phyloP scores from a whole-genome alignment of 345 rosid species.

The Acer yangbiense region DNA sequence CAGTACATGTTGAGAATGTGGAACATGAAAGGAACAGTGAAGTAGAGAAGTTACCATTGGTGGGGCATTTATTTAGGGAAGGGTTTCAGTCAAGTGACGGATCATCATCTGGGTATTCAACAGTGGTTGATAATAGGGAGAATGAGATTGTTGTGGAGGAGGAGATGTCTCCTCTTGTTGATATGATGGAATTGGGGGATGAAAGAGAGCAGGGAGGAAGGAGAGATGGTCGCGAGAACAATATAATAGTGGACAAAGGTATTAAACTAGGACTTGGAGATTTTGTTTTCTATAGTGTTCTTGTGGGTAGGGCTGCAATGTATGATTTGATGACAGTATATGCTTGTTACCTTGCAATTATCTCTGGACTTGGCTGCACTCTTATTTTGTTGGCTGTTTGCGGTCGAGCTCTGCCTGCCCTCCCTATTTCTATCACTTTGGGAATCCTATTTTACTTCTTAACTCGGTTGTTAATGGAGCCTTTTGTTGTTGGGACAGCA shows the following conservation, averaged over 20 bases:
- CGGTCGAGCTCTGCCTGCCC: constrained; percentile 89
- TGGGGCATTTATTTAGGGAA: constrained; percentile 36
- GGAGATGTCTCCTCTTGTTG: constrained; percentile 91
- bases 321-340: constrained; percentile 97
- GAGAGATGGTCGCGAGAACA: constrained; percentile 35
- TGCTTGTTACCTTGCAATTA: constrained; percentile 94
- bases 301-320: constrained; percentile 99
- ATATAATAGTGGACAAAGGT: constrained; percentile 42
- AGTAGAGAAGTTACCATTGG: constrained; percentile 54
- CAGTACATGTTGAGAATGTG: constrained; percentile 30
- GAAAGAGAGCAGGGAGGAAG: constrained; percentile 32
- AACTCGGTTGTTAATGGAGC: constrained; percentile 91
- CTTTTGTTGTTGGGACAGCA: constrained; percentile 78
- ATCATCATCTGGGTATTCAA: constrained; percentile 53
- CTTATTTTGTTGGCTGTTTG: constrained; percentile 84
- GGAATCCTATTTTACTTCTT: constrained; percentile 92
- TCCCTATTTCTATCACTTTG: constrained; percentile 83
- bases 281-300: constrained; percentile 96
- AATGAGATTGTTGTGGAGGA: constrained; percentile 48
- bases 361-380: constrained; percentile 97
- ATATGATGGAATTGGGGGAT: constrained; percentile 45
- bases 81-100: constrained; percentile 44
- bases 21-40: constrained; percentile 42
- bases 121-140: constrained; percentile 40
- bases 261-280: constrained; percentile 96